Evolutionary conservation across 805 yeast species (phyloP), one percentile per base, ranked within the genome.

Genomic region (Ogataea pignaliae): DNA sequence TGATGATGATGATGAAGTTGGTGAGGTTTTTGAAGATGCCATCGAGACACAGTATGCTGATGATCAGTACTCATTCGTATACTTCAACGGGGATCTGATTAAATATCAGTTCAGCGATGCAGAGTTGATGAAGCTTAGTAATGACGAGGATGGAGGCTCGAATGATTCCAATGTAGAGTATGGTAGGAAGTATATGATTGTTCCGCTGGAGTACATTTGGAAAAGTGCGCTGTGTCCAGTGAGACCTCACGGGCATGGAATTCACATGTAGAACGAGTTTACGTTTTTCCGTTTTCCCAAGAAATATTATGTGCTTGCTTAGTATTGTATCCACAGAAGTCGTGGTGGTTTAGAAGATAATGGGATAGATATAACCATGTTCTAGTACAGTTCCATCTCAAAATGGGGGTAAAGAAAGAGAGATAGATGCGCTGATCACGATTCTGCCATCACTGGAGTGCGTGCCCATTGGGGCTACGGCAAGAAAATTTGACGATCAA

Each of bases 141-240:
- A 36, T 7, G 41, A 44, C 34, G 15, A 40, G 2, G 13, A 36
- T 10, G 10, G n/a, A 9, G 13, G 29, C 3, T 7, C 11, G 3
- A 21, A 16, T 10, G 39, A 9, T 9, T 13, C 33, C 13, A 30
- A 30, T 12, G 13, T 30, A 30, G 14, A 37, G 10, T 37, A 29
- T 16, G 40, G 29, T 0, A 48, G 46, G 13, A 43, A 45, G 29
- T 57, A 45, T 39, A 59, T 59, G 64, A 44, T 58, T 14, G 54
- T 56, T 18, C 50, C 54, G 12, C 37, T 50, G 10, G 40, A 37
- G 10, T 54, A 53, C 28, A 40, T 57, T 7, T 13, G 38, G 14
- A 47, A 41, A 28, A 41, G 51, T 10, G 48, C 55, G 5, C 16
- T 42, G 10, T 52, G 49, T 30, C 43, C 48, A 2, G 29, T 44